Conservation (phyloP, 495 filamentous ascomycete species). For the Daldinia vernicosa region DNA sequence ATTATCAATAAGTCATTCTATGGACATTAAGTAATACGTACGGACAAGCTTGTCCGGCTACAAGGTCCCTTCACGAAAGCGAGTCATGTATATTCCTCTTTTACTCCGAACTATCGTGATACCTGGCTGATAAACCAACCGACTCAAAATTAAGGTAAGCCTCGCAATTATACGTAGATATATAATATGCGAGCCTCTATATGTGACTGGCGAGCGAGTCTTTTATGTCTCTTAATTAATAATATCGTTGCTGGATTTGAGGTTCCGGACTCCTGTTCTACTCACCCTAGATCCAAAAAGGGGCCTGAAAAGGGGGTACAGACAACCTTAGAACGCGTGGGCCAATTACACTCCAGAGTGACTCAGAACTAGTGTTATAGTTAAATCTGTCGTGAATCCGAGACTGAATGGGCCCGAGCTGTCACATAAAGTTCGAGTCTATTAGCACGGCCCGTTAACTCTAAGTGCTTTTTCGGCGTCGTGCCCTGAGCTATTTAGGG, state of each 20-base stretch:
- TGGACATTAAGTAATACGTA: background rate
- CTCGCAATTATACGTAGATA: too few species aligned
- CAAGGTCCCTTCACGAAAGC: background rate
- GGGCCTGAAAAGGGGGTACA: background rate
- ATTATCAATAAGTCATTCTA: background rate
- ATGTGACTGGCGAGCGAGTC: too few species aligned
- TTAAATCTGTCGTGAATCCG: background rate
- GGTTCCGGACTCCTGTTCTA: background rate
- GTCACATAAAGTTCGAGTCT: conserved; percentile 3
- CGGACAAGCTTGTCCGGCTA: background rate
- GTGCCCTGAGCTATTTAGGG: background rate
- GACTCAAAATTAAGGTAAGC: background rate
- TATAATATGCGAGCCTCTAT: background rate
- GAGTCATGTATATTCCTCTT: conserved; percentile 2
- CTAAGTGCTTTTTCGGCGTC: background rate
- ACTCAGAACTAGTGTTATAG: background rate
- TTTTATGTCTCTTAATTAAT: too few species aligned
- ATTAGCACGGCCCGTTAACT: conserved; percentile 3
- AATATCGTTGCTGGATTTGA: too few species aligned
- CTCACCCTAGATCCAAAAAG: background rate
- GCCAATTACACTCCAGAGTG: background rate
- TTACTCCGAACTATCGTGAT: background rate
- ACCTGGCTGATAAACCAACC: background rate
- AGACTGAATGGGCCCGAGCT: background rate
- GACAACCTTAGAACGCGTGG: background rate